Percentiles rank a stretch among this genome's conserved stretches.
phyloP scores from a whole-genome alignment of 768 basidiomycete species.

The Neoboletus brunneissimus region DNA sequence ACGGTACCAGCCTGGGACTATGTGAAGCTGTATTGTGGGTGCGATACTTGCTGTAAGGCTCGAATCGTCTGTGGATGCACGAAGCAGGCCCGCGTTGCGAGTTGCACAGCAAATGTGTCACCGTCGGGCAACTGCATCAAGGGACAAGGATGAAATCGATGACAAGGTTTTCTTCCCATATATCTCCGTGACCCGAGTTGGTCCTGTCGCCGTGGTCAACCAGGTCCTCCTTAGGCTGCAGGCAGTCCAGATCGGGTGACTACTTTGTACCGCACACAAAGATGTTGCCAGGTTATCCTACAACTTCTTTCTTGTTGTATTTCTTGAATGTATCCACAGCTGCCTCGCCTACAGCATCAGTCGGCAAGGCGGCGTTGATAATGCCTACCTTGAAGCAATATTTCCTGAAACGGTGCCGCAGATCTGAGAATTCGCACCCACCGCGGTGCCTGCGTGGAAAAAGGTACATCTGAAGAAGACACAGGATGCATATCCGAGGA shows the following conservation, averaged over 20 bases:
- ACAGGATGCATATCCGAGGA: too few relatives aligned
- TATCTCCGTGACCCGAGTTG: too few relatives aligned
- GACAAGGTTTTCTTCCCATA: too few relatives aligned
- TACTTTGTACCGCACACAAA: too few relatives aligned
- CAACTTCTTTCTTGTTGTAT: neutral
- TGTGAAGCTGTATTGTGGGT: conserved; percentile 4
- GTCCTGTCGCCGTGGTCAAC: too few relatives aligned
- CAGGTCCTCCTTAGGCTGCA: too few relatives aligned
- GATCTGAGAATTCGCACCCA: neutral
- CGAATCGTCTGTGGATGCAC: neutral
- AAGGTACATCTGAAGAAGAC: too few relatives aligned
- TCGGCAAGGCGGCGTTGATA: neutral
- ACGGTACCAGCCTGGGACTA: neutral
- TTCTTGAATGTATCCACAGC: conserved; percentile 8
- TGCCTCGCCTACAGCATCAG: neutral
- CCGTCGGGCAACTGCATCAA: neutral
- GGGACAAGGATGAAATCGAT: neutral
- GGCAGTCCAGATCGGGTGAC: too few relatives aligned
- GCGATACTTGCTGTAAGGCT: conserved; percentile 1
- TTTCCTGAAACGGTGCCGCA: conserved; percentile 1
- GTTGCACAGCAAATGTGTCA: too few relatives aligned
- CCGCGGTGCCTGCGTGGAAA: too few relatives aligned
- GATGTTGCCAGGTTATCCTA: too few relatives aligned
- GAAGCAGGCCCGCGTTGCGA: too few relatives aligned
- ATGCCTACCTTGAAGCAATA: neutral